Conservation (phyloP, 805 yeast species). For the Candida jianshihensis region DNA sequence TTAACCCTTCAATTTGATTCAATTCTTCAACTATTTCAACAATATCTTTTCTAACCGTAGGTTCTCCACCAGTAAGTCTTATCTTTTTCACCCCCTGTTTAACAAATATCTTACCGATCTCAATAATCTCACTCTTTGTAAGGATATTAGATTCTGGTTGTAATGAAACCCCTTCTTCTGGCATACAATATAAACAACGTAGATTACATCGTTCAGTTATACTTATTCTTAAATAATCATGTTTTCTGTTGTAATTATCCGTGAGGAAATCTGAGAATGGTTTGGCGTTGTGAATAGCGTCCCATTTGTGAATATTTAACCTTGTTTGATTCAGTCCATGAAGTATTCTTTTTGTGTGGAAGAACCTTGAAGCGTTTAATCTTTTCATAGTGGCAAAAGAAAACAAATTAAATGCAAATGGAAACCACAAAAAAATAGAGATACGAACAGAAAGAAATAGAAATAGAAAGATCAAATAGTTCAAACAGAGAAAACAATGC, state of each 20-base stretch:
- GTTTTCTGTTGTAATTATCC: conserved; percentile 38
- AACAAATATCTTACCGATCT: conserved; percentile 37
- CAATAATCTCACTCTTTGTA: conserved; percentile 37
- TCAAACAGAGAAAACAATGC: too few species aligned
- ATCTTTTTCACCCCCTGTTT: conserved; percentile 43
- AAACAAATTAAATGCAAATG: too few species aligned
- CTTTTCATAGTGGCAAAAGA: too few species aligned
- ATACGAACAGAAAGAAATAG: too few species aligned
- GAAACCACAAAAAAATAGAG: too few species aligned
- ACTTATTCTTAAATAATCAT: conserved; percentile 44
- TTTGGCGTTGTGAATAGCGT: conserved; percentile 15
- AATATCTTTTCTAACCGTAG: conserved; percentile 45
- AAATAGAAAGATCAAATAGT: too few species aligned
- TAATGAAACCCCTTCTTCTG: conserved; percentile 47
- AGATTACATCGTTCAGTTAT: conserved; percentile 46
- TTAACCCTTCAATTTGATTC: conserved; percentile 32
- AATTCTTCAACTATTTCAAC: conserved; percentile 34
- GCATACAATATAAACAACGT: conserved; percentile 47
- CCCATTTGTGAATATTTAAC: conserved; percentile 4
- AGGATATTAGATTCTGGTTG: conserved; percentile 35
- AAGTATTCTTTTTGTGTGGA: too few species aligned
- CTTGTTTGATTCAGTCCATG: too few species aligned
- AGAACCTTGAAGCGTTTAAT: background rate
- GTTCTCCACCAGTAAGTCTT: conserved; percentile 51
- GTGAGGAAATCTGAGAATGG: conserved; percentile 36